phyloP scores from a whole-genome alignment of 2,329 filamentous ascomycete genomes.

The Scopulariopsis brevicaulis region DNA sequence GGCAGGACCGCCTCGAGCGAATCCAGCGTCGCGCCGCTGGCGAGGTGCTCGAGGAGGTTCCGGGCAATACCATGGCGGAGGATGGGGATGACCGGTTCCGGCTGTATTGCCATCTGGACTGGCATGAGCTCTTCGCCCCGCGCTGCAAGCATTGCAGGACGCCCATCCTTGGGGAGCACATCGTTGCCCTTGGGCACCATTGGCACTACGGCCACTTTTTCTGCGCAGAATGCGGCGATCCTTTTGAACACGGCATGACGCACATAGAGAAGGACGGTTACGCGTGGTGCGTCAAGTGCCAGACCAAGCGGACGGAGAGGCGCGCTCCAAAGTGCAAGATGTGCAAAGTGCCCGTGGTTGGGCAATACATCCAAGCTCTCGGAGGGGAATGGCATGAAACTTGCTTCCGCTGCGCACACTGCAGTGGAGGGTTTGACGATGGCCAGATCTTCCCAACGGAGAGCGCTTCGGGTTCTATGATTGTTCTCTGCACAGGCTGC shows the following conservation, averaged over 20 bases:
- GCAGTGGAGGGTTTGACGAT: constrained; percentile 48
- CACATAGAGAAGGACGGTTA: constrained; percentile 93
- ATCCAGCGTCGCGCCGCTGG: constrained; percentile 50
- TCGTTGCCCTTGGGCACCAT: constrained; percentile 86
- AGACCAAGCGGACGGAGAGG: constrained; percentile 82
- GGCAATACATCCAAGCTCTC: constrained; percentile 80
- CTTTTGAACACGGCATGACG: constrained; percentile 62
- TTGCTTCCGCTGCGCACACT: constrained; percentile 73
- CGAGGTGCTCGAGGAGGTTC: constrained; percentile 48
- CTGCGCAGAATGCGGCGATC: constrained; percentile 96
- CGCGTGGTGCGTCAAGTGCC: constrained; percentile 90
- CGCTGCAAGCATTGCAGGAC: constrained; percentile 94
- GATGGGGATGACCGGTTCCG: constrained; percentile 64
- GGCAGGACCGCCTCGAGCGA: constrained; percentile 60
- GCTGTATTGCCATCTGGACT: constrained; percentile 98
- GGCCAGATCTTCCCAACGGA: constrained; percentile 54
- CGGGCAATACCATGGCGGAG: constrained; percentile 52
- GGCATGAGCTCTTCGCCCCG: constrained; percentile 87
- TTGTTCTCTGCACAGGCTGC: constrained; percentile 51
- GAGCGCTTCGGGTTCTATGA: constrained; percentile 30
- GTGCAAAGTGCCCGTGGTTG: constrained; percentile 75
- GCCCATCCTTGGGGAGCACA: constrained; percentile 89
- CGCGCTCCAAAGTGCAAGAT: constrained; percentile 80
- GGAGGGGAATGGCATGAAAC: constrained; percentile 88
- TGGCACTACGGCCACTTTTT: constrained; percentile 99